Percentiles rank a stretch among this genome's conserved stretches.
Evolutionary conservation across 129 eudicot species (phyloP).

Genomic region (Smallanthus sonchifolius): DNA sequence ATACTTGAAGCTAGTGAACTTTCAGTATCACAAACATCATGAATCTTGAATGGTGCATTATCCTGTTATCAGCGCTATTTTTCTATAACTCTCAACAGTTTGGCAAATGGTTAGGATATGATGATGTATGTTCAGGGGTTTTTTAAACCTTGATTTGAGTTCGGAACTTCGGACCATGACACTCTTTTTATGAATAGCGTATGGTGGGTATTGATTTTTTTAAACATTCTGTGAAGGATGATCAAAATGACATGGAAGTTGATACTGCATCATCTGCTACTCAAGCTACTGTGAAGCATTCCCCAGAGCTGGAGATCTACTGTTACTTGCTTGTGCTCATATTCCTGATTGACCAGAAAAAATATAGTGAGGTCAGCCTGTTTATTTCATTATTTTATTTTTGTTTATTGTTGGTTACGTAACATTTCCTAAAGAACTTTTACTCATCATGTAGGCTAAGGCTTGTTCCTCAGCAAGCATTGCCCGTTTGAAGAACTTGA

Average conservation of each 20-base stretch:
- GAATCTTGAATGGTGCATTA: not conserved
- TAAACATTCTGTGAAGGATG: constrained; percentile 44
- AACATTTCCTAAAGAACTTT: not conserved
- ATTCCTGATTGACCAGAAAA: constrained; percentile 81
- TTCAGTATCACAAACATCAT: not conserved
- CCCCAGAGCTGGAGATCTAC: constrained; percentile 84
- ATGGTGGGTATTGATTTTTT: not conserved
- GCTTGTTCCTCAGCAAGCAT: constrained; percentile 94
- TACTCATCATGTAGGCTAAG: constrained; percentile 59
- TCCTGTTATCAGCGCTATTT: not conserved
- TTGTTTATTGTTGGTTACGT: constrained; percentile 8
- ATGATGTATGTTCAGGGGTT: not conserved
- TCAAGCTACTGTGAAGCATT: constrained; percentile 53
- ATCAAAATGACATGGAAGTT: constrained; percentile 83
- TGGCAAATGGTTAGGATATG: not conserved
- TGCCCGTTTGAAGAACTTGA: constrained; percentile 76
- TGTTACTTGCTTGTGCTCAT: constrained; percentile 88
- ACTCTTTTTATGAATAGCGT: not conserved
- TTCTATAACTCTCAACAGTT: not conserved
- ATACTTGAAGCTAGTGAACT: not conserved
- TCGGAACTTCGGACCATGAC: not conserved
- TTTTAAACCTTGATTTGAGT: not conserved
- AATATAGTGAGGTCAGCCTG: constrained; percentile 61
- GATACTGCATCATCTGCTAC: constrained; percentile 74
- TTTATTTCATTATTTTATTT: not conserved